Percentiles rank a stretch among this genome's conserved stretches.
Evolutionary conservation across 352 stramenopile species (phyloP).

Genomic region (Halophytophthora polymorphica): DNA sequence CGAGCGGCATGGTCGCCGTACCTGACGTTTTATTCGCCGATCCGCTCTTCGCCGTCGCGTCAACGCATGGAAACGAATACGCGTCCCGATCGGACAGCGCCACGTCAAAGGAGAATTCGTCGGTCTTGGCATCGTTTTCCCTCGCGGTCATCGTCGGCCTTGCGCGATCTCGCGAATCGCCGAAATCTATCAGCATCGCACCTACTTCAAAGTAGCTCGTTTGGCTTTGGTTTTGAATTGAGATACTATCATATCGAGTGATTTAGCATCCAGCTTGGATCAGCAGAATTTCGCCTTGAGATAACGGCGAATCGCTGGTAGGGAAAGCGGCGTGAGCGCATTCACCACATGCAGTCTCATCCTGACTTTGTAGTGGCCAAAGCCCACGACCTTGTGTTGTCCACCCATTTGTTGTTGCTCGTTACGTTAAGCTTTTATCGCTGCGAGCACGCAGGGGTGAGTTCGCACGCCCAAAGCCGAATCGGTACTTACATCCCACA

Average conservation of each 20-base stretch:
- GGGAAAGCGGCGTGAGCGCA: constrained; percentile 25
- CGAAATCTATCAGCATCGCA: constrained; percentile 37
- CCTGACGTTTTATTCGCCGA: constrained; percentile 9
- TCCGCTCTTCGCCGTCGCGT: constrained; percentile 4
- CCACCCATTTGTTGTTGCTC: too few relatives aligned
- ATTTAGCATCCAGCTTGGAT: too few relatives aligned
- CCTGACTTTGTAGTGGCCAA: constrained; percentile 7
- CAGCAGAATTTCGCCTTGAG: constrained; percentile 55
- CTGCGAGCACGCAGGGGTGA: too few relatives aligned
- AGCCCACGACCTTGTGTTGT: neutral
- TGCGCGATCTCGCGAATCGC: constrained; percentile 1
- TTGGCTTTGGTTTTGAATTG: too few relatives aligned
- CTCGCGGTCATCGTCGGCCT: constrained; percentile 18
- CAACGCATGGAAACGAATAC: constrained; percentile 22
- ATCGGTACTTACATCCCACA: too few relatives aligned
- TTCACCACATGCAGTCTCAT: constrained; percentile 10
- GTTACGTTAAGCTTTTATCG: too few relatives aligned
- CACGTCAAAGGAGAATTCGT: constrained; percentile 39
- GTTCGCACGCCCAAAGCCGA: too few relatives aligned
- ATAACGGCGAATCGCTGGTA: constrained; percentile 40
- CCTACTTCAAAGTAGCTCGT: too few relatives aligned
- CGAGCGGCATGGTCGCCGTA: constrained; percentile 36
- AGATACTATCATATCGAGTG: too few relatives aligned
- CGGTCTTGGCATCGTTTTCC: constrained; percentile 20
- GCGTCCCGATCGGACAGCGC: constrained; percentile 35